Conservation (phyloP, 2,329 filamentous ascomycete genomes). For the Fusarium sp. region DNA sequence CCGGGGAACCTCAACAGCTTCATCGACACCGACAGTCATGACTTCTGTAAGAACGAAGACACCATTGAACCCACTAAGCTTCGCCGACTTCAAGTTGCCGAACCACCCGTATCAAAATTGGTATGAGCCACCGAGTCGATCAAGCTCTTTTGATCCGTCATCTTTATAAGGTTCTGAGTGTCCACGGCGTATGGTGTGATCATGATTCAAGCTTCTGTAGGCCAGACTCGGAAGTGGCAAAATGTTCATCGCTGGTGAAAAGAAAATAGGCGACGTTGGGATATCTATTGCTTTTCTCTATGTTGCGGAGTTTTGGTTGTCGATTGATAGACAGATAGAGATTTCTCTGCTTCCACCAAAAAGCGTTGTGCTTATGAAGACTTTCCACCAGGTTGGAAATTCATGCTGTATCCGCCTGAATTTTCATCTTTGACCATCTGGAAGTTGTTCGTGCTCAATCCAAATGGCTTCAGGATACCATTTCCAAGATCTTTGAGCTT, state of each 20-base stretch:
- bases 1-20: conserved; percentile 22
- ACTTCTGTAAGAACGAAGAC: conserved; percentile 51
- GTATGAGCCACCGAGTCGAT: conserved; percentile 78
- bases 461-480: conserved; percentile 91
- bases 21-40: conserved; percentile 46
- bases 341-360: neutral
- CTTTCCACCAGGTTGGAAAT: conserved; percentile 67
- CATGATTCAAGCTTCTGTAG: neutral
- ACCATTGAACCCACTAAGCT: conserved; percentile 76
- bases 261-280: conserved; percentile 27
- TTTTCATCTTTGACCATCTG: conserved; percentile 92
- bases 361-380: conserved; percentile 20
- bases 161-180: conserved; percentile 10
- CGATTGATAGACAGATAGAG: conserved; percentile 6
- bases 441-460: conserved; percentile 93
- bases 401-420: conserved; percentile 93
- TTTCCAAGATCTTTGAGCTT: conserved; percentile 95
- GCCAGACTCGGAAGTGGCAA: neutral
- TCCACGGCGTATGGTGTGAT: neutral
- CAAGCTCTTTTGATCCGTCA: conserved; percentile 31
- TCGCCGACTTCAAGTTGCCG: conserved; percentile 80
- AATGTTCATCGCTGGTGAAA: conserved; percentile 7
- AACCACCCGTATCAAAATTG: conserved; percentile 86
- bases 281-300: conserved; percentile 40
- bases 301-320: conserved; percentile 11